These are phyloP conservation scores for Chalciporus chontae DNA, from an alignment of 768 basidiomycete species.

Conservation along the genomic window DNA sequence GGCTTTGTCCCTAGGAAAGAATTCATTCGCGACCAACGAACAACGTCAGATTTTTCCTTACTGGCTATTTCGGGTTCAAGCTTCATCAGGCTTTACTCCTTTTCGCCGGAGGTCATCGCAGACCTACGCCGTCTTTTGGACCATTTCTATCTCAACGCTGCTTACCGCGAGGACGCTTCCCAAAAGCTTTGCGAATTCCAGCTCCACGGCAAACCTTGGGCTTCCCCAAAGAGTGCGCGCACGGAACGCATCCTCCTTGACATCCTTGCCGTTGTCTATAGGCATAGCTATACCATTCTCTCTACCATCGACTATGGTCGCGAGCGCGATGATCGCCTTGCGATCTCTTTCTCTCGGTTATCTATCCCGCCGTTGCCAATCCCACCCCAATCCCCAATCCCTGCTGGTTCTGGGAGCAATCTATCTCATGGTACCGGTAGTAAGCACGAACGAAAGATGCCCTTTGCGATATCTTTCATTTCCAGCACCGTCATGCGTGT, in stretches of 20 bases:
- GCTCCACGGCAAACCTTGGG: conserved; percentile 71
- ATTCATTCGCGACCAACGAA: conserved; percentile 58
- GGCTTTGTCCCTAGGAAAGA: conserved; percentile 69
- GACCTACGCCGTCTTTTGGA: conserved; percentile 58
- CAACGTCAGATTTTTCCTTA: conserved; percentile 60
- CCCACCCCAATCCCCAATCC: conserved; percentile 36
- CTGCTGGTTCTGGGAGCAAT: conserved; percentile 37
- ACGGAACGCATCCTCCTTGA: conserved; percentile 71
- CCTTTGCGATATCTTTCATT: conserved; percentile 73
- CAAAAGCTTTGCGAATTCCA: conserved; percentile 65
- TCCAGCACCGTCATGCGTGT: conserved; percentile 69
- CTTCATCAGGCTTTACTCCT: conserved; percentile 67
- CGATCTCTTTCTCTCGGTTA: conserved; percentile 66
- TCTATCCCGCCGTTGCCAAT: conserved; percentile 32
- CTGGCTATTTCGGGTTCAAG: conserved; percentile 65
- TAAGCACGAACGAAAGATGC: conserved; percentile 36
- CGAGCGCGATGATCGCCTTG: conserved; percentile 69
- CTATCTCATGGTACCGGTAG: conserved; percentile 35
- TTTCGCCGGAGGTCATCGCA: conserved; percentile 49
- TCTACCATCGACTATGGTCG: conserved; percentile 76
- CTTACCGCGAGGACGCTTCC: conserved; percentile 50
- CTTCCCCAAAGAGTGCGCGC: conserved; percentile 57
- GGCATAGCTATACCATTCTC: conserved; percentile 59
- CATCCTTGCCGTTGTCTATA: conserved; percentile 59
- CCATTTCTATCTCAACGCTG: conserved; percentile 37